These are phyloP conservation scores for Teratosphaeria nubilosa DNA, from an alignment of 2,329 filamentous ascomycete genomes.

Conservation along the genomic window DNA sequence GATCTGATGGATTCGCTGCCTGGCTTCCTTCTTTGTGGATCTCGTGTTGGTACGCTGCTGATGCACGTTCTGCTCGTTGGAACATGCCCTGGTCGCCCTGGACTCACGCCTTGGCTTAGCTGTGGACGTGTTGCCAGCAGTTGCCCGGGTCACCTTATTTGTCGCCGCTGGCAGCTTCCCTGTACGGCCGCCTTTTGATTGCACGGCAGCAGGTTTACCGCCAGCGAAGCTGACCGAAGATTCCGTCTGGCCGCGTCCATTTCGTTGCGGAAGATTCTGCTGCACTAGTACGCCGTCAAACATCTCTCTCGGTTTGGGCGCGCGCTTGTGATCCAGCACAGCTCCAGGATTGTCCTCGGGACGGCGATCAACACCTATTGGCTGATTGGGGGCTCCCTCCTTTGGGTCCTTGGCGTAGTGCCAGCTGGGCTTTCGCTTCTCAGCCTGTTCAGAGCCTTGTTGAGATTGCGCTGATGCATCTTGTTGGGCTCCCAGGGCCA, in stretches of 20 bases:
- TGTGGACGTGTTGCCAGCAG: not conserved
- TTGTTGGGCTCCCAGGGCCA: not conserved
- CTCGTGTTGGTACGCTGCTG: not conserved
- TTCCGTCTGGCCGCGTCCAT: not conserved
- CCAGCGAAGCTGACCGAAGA: not conserved
- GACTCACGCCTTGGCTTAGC: not conserved
- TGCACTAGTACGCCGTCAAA: not conserved
- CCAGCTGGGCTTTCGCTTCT: not conserved
- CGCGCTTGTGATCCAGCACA: not conserved
- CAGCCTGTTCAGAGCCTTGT: not conserved
- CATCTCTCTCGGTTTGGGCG: not conserved
- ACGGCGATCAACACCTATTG: not conserved
- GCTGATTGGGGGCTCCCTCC: not conserved
- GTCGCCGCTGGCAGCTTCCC: not conserved
- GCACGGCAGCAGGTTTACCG: not conserved
- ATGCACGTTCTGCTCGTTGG: not conserved
- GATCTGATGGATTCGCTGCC: no score
- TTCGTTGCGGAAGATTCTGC: not conserved
- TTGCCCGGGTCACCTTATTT: not conserved
- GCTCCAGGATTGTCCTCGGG: not conserved
- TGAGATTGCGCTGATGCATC: not conserved
- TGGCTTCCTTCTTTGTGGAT: not conserved
- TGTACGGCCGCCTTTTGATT: not conserved
- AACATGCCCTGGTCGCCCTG: not conserved
- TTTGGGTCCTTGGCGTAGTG: not conserved